These are phyloP conservation scores for Alternaria viburni DNA, from an alignment of 2,329 filamentous ascomycete species.

Conservation along the genomic window DNA sequence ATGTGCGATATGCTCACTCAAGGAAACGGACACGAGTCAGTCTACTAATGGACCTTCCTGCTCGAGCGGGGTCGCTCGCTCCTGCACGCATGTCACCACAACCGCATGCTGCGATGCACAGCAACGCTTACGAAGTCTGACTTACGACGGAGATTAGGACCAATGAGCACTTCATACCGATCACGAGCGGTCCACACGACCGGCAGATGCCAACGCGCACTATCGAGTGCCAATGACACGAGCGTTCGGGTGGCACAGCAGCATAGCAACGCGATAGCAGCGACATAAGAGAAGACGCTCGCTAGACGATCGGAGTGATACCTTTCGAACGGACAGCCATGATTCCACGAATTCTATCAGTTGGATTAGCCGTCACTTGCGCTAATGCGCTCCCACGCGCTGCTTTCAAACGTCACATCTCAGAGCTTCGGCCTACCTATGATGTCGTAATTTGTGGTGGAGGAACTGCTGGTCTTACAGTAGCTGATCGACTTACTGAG, in stretches of 20 bases:
- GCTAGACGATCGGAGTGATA: background rate
- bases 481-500: slow-evolving; percentile 23
- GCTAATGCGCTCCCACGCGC: background rate
- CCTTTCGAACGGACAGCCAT: background rate
- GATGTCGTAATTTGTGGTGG: slow-evolving; percentile 17
- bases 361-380: background rate
- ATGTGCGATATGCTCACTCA: background rate
- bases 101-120: background rate
- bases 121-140: background rate
- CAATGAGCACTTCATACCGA: background rate
- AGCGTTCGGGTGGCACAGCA: background rate
- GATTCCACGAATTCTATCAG: background rate
- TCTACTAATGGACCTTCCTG: background rate
- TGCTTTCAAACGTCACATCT: background rate
- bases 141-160: background rate
- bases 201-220: background rate
- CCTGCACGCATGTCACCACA: background rate
- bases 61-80: background rate
- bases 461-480: slow-evolving; percentile 20
- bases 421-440: slow-evolving; percentile 6
- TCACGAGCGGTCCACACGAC: background rate
- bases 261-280: background rate
- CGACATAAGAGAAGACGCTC: background rate
- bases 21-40: background rate
- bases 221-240: background rate